Evolutionary conservation across 2,329 filamentous ascomycete species (phyloP), one percentile per base, ranked within the genome.

Genomic region (Grosmannia penicillata): DNA sequence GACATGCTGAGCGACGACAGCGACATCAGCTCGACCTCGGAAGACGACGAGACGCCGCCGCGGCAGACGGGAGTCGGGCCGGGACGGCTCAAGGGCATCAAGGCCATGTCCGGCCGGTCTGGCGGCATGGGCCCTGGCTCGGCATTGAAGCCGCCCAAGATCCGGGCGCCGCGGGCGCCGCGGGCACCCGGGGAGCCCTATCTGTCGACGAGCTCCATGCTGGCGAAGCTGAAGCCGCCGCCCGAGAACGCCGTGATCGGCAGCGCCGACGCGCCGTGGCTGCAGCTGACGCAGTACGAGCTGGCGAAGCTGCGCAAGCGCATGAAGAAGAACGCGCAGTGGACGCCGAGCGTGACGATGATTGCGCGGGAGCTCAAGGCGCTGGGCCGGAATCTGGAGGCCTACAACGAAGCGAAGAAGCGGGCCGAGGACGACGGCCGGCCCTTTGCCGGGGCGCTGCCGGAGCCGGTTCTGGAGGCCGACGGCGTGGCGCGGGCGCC

Each of bases 261-360:
- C 22, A 75, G 72, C 39, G 49, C 62, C 3, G 69, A 78, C 48
- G 68, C 72, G 10, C 76, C 76, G 0, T 81, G 76, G 76, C 60
- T 79, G 19, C 73, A 74, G 48, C 62, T 81, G 27, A 79, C 75
- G 7, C 61, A 66, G 14, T 78, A 72, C 45, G 76, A 81, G 52
- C 62, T 81, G 33, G 75, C 75, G 1, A 70, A 75, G 45, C 65
- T 91, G 8, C 67, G 83, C 43, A 91, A 91, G 59, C 70, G 80
- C 15, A 91, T 91, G 83, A 91, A 91, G 69, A 91, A 91, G 66
- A 91, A 91, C 51, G 80, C 82, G 0, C 78, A 82, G 5, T 91
- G 83, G 83, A 77, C 74, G 3, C 83, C 83, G 0, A 87, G 81
- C 45, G 80, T 84, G 49, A 87, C 83, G 0, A 91, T 91, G 83